phyloP scores from a whole-genome alignment of 305 asterid genomes.

The Fraxinus sp. region DNA sequence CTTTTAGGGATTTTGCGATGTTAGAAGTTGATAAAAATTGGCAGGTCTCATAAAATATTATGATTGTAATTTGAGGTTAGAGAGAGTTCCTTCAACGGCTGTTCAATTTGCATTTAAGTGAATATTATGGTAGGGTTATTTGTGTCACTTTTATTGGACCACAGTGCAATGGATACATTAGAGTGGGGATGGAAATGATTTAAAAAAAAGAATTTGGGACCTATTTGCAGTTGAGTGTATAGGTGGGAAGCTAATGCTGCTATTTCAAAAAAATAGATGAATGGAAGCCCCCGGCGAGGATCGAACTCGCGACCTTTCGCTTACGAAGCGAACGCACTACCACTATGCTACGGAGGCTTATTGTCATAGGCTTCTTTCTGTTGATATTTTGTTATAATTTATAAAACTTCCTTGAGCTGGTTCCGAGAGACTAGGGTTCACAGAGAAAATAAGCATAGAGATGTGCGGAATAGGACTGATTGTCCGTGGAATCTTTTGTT shows the following conservation, averaged over 20 bases:
- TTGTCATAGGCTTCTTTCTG: too few species aligned
- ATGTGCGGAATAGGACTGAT: conserved; percentile 91
- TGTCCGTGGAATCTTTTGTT: conserved; percentile 61
- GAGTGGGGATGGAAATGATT: neutral
- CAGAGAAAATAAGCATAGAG: neutral
- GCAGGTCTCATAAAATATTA: too few species aligned
- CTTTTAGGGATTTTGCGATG: too few species aligned
- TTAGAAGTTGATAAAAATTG: too few species aligned
- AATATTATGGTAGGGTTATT: neutral
- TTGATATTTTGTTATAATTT: too few species aligned
- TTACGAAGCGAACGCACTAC: conserved; percentile 99
- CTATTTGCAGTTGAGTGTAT: neutral
- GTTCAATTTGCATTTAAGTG: neutral
- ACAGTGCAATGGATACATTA: too few species aligned
- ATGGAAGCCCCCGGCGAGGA: conserved; percentile 95
- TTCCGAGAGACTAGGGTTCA: neutral
- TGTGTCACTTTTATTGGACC: neutral
- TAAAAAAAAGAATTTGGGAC: neutral
- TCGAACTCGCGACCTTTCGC: conserved; percentile 99
- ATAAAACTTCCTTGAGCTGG: too few species aligned
- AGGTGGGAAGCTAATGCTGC: neutral
- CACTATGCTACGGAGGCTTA: conserved; percentile 80
- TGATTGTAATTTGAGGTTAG: too few species aligned
- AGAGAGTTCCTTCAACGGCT: too few species aligned
- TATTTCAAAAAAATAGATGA: neutral